Percentiles rank a stretch among this genome's conserved stretches.
Conservation (phyloP, 139 green algal genomes). For the Chlorella ohadii region DNA sequence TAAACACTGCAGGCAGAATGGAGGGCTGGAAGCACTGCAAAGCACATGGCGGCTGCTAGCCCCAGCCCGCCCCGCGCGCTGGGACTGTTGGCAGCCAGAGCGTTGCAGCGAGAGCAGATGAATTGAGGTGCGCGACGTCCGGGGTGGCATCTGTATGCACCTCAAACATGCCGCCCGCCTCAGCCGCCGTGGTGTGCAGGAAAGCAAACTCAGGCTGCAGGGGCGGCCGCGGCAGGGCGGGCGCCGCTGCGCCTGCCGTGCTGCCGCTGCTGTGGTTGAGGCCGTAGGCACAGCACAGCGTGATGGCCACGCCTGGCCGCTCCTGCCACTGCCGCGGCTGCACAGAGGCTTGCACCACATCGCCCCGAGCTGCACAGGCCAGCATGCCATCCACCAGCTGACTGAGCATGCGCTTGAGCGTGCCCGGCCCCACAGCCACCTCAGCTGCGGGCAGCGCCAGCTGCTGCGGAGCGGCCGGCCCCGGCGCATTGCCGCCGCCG, state of each 20-base stretch:
- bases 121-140: slow-evolving; percentile 3
- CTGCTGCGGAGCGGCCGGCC: not conserved
- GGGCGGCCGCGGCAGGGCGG: not conserved
- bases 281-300: slow-evolving; percentile 26
- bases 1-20: too few relatives aligned
- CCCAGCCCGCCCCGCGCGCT: not conserved
- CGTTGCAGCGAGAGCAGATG: not conserved
- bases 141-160: not conserved
- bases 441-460: slow-evolving; percentile 20
- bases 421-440: slow-evolving; percentile 31
- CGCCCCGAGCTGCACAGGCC: slow-evolving; percentile 23
- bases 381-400: slow-evolving; percentile 42
- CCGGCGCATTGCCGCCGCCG: not conserved
- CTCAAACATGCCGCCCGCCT: slow-evolving; percentile 15
- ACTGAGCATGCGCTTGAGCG: slow-evolving; percentile 46
- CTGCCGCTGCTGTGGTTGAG: slow-evolving; percentile 6
- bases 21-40: not conserved
- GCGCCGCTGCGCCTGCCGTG: not conserved
- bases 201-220: slow-evolving; percentile 31
- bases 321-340: slow-evolving; percentile 15
- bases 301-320: slow-evolving; percentile 34
- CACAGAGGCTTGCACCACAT: slow-evolving; percentile 37
- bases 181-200: not conserved
- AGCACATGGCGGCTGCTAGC: not conserved
- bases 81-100: slow-evolving; percentile 19